Evolutionary conservation across 75 land plant species (phyloP).

Genomic region (Selaginella tamariscina): DNA sequence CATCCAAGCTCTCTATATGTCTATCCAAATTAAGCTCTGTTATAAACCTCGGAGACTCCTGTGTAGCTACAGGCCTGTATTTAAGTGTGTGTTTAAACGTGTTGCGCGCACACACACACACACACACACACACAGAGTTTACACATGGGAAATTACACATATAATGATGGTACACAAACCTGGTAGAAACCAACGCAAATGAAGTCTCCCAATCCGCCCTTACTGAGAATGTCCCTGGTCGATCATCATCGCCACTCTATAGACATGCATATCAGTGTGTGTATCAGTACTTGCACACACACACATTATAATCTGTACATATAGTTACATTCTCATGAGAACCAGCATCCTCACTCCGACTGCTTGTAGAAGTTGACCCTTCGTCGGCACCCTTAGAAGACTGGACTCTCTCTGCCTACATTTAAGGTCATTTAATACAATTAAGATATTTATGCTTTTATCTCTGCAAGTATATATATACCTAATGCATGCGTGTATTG

Average conservation of each 20-base stretch:
- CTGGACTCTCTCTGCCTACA: background rate
- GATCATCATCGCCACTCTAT: background rate
- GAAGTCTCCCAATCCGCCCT: constrained; percentile 30
- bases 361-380: background rate
- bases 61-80: constrained; percentile 10
- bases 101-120: constrained; percentile 22
- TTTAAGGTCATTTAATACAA: no score
- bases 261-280: no score
- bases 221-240: background rate
- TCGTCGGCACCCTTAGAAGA: background rate
- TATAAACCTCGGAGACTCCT: constrained; percentile 11
- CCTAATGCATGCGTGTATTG: no score
- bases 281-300: no score
- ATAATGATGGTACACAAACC: no score
- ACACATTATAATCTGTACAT: no score
- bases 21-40: background rate
- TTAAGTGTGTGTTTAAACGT: no score
- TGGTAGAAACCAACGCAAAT: constrained; percentile 26
- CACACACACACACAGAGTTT: no score
- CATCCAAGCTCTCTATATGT: constrained; percentile 7
- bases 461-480: no score
- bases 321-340: background rate
- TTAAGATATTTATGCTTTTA: no score
- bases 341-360: background rate
- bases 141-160: no score